Evolutionary conservation across 106 monocot species (phyloP), one percentile per base, ranked within the genome.

Genomic region (Iris macrosiphon): DNA sequence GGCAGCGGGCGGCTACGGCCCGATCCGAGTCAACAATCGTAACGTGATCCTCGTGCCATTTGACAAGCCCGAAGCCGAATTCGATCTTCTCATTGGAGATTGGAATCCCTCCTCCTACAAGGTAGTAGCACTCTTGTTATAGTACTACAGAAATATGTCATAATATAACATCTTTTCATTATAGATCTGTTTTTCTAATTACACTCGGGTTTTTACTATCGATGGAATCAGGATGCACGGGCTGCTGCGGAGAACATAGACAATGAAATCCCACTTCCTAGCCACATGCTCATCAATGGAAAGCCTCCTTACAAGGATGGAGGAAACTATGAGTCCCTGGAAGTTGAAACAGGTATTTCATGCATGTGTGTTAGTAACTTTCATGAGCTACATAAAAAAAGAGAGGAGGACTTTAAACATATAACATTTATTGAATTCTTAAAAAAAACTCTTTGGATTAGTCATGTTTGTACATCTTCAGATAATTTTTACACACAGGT

Each of bases 251-350:
- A 0, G 15, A 13, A n/a, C 18, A 19, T 27, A 6, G 16, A 37
- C 14, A 1, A 13, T 10, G 12, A 19, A 43, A 40, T 59, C 13
- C 22, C 11, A 38, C 45, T 41, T 39, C 51, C 37, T 2, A 4
- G 34, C 20, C 59, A 72, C 51, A 64, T 76, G 28, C 69, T 76
- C 15, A 68, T 76, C 48, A 76, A 76, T 64, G 69, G 75, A 45
- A 76, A 76, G 59, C 29, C 40, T 1, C 31, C 57, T 24, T 76
- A 59, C n/a, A n/a, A n/a, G n/a, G n/a, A n/a, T 34, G 37, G 59
- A 4, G 25, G 26, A 44, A 18, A 41, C 13, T 38, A 76, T 39
- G 75, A 76, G 25, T 49, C 49, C 2, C 13, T 76, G 45, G 45
- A 59, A 59, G 63, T 76, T n/a, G 45, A 58, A 52, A 23, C 64